Conservation (phyloP, 441 rosid species). For the Pelargonium fulgidum region DNA sequence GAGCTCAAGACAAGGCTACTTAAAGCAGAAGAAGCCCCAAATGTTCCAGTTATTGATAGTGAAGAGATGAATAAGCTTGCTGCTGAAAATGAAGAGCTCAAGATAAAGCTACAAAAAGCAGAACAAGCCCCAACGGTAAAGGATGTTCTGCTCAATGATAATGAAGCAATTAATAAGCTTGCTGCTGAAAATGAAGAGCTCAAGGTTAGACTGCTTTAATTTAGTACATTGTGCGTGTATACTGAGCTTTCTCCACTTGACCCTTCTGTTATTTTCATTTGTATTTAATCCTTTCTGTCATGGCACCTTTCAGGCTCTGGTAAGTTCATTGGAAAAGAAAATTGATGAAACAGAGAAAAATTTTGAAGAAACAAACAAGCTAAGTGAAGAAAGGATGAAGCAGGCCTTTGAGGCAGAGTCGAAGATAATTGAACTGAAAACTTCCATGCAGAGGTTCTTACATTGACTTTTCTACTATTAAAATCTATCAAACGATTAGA, state of each 20-base stretch:
- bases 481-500: not conserved
- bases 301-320: conserved; percentile 39
- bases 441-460: conserved; percentile 69
- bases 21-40: conserved; percentile 24
- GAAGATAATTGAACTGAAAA: conserved; percentile 74
- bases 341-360: conserved; percentile 16
- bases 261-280: conserved; percentile 1
- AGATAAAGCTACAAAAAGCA: conserved; percentile 34
- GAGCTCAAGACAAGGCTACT: conserved; percentile 51
- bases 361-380: conserved; percentile 63
- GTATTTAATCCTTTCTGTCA: conserved; percentile 14
- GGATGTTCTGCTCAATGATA: not conserved
- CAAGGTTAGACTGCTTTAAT: conserved; percentile 41
- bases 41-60: conserved; percentile 38
- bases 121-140: conserved; percentile 23
- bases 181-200: conserved; percentile 74
- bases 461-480: conserved; percentile 10
- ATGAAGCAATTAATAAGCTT: conserved; percentile 49
- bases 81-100: conserved; percentile 71
- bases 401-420: conserved; percentile 73
- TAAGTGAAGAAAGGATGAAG: conserved; percentile 74
- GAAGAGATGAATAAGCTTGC: not conserved
- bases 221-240: not conserved
- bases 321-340: not conserved
- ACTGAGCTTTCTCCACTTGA: not conserved